Conservation (phyloP, 2,329 filamentous ascomycete genomes). For the Biscogniauxia sp. region DNA sequence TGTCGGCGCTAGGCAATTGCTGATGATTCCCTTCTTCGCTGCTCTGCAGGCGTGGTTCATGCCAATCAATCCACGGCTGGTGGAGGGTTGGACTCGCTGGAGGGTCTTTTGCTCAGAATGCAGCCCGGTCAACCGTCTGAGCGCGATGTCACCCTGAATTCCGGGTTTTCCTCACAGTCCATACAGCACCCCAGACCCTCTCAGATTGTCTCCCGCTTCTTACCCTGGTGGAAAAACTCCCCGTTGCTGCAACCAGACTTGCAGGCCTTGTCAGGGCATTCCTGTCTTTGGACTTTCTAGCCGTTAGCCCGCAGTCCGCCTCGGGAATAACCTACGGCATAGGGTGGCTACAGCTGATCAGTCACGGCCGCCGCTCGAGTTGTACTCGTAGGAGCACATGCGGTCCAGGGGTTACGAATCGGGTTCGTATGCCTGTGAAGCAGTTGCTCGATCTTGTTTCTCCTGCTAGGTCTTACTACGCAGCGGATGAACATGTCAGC, state of each 20-base stretch:
- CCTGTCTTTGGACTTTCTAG: background rate
- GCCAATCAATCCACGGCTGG: background rate
- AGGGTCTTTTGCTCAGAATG: constrained; percentile 3
- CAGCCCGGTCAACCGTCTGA: constrained; percentile 6
- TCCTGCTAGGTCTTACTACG: background rate
- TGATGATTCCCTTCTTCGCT: background rate
- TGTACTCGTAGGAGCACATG: background rate
- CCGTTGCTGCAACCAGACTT: background rate
- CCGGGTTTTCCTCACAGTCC: constrained; percentile 1
- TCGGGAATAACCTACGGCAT: background rate
- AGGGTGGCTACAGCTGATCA: background rate
- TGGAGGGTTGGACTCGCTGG: background rate
- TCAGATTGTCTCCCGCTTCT: constrained; percentile 1
- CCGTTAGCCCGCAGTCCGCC: background rate
- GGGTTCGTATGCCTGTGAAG: background rate
- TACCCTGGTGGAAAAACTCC: constrained; percentile 3
- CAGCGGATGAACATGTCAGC: background rate
- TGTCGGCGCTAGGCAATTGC: background rate
- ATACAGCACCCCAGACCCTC: constrained; percentile 1
- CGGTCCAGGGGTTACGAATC: background rate
- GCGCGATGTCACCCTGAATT: constrained; percentile 13
- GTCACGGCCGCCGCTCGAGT: background rate
- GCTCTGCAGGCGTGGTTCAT: background rate
- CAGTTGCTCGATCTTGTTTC: background rate
- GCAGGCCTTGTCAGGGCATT: background rate